phyloP scores from a whole-genome alignment of 768 basidiomycete genomes.

The Phylloporus arenicola region DNA sequence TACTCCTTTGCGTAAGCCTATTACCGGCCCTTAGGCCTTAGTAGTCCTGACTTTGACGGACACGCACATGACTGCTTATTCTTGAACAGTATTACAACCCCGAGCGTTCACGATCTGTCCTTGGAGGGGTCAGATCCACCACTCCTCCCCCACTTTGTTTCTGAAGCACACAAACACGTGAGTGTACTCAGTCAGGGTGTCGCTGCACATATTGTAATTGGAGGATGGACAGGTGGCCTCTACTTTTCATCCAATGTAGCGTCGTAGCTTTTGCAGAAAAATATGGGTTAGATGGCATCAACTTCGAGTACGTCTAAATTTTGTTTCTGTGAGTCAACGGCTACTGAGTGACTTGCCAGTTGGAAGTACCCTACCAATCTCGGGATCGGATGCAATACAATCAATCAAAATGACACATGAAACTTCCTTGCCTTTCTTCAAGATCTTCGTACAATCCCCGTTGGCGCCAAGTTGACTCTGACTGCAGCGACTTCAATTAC shows the following conservation, averaged over 20 bases:
- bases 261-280: conserved; percentile 42
- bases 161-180: conserved; percentile 35
- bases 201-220: conserved; percentile 55
- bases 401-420: conserved; percentile 51
- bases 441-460: conserved; percentile 49
- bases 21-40: not conserved
- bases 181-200: conserved; percentile 35
- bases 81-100: conserved; percentile 29
- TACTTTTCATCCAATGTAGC: conserved; percentile 60
- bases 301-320: conserved; percentile 27
- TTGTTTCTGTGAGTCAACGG: not conserved
- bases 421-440: conserved; percentile 79
- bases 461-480: conserved; percentile 51
- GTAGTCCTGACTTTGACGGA: not conserved
- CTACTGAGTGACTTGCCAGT: conserved; percentile 35
- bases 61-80: not conserved
- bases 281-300: conserved; percentile 55
- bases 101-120: conserved; percentile 27
- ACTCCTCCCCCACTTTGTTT: conserved; percentile 54
- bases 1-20: conserved; percentile 57
- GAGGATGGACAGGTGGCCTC: conserved; percentile 64
- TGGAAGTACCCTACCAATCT: conserved; percentile 79
- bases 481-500: conserved; percentile 63
- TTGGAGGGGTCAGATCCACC: conserved; percentile 41
- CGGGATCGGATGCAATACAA: conserved; percentile 68